These are phyloP conservation scores for Botrytis elliptica DNA, from an alignment of 2,329 filamentous ascomycete species.

Conservation along the genomic window DNA sequence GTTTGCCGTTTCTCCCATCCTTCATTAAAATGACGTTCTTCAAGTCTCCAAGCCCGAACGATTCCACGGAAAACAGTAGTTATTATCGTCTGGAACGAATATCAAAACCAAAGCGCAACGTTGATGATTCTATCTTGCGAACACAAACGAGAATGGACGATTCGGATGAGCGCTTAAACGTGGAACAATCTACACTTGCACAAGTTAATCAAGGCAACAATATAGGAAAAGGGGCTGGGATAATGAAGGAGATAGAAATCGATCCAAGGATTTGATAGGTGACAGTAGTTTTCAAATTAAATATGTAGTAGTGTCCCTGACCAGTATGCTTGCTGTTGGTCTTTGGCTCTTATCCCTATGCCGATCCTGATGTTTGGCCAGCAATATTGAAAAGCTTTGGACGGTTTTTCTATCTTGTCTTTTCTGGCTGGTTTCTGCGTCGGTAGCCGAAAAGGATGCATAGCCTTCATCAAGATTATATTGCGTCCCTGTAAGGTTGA, in stretches of 20 bases:
- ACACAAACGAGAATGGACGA: background rate
- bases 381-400: background rate
- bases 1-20: background rate
- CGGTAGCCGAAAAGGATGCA: background rate
- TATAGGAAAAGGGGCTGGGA: background rate
- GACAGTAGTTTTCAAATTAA: background rate
- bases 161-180: background rate
- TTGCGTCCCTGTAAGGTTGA: background rate
- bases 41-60: background rate
- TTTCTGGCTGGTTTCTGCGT: background rate
- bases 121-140: slow-evolving; percentile 2
- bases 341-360: background rate
- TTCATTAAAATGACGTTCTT: background rate
- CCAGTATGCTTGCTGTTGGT: background rate
- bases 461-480: background rate
- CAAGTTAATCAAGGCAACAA: background rate
- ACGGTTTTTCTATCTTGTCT: background rate
- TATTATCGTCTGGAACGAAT: background rate
- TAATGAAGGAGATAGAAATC: background rate
- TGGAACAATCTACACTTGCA: background rate
- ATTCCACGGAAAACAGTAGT: background rate
- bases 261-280: background rate
- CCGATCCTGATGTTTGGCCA: background rate
- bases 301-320: background rate
- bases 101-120: background rate